These are phyloP conservation scores for Candida sphagnicola DNA, from an alignment of 805 yeast species.

Conservation along the genomic window DNA sequence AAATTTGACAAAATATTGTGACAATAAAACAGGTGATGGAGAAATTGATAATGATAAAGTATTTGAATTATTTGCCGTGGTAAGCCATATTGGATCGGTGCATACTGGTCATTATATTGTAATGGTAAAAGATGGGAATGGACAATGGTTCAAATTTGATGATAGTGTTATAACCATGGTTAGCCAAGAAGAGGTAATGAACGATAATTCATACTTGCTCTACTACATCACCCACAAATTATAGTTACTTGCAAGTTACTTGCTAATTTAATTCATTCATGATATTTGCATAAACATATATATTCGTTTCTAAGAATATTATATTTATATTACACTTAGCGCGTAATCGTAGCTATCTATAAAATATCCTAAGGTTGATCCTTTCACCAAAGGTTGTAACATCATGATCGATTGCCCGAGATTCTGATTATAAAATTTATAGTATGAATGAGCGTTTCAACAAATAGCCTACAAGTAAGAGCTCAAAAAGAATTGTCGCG, in stretches of 20 bases:
- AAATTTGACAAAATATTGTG: constrained; percentile 61
- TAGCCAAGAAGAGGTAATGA: constrained; percentile 59
- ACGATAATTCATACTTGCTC: constrained; percentile 75
- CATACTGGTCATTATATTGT: constrained; percentile 95
- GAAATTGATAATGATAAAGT: constrained; percentile 31
- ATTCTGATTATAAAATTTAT: no score
- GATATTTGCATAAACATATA: neutral
- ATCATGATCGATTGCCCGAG: no score
- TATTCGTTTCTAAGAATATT: no score
- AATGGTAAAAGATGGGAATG: constrained; percentile 64
- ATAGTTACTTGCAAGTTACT: no score
- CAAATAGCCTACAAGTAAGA: no score
- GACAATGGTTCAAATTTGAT: constrained; percentile 88
- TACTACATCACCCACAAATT: constrained; percentile 57
- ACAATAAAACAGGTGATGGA: constrained; percentile 36
- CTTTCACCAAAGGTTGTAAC: no score
- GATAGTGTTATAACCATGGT: constrained; percentile 77
- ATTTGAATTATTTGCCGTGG: constrained; percentile 82
- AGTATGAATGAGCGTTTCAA: no score
- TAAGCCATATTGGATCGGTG: constrained; percentile 88
- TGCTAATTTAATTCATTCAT: no score
- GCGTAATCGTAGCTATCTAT: no score
- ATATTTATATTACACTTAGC: no score
- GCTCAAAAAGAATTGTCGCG: no score
- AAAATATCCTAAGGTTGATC: no score